These are phyloP conservation scores for Tardiomyces digboiensis DNA, from an alignment of 1,139 yeast species.

Conservation along the genomic window DNA sequence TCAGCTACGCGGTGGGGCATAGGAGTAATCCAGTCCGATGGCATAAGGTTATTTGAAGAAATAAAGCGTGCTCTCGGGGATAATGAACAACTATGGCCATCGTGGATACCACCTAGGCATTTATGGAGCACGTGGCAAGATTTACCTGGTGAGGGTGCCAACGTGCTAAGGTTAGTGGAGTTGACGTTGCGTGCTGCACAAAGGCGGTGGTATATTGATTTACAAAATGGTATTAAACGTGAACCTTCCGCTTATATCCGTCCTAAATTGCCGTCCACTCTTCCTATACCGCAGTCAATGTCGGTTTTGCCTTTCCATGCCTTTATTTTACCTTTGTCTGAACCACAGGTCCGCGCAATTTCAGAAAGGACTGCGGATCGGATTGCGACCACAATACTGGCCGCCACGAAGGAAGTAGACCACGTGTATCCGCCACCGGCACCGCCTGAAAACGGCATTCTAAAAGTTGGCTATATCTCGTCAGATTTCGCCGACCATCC, in stretches of 20 bases:
- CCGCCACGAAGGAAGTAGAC: conserved; percentile 22
- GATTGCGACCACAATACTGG: conserved; percentile 18
- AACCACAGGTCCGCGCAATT: conserved; percentile 19
- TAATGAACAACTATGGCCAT: not conserved
- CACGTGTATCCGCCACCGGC: conserved; percentile 25
- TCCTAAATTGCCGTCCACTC: conserved; percentile 20
- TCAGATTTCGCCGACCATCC: conserved; percentile 28
- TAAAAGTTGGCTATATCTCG: conserved; percentile 26
- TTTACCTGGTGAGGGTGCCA: conserved; percentile 20
- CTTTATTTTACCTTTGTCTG: conserved; percentile 23
- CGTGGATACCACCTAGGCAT: conserved; percentile 1
- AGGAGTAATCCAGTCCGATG: conserved; percentile 11
- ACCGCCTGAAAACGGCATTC: conserved; percentile 15
- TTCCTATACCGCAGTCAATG: conserved; percentile 23
- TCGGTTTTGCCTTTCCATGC: conserved; percentile 28
- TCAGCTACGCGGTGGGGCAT: conserved; percentile 22
- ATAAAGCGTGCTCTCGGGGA: not conserved
- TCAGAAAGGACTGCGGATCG: conserved; percentile 23
- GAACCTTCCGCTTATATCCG: conserved; percentile 10
- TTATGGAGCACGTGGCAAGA: conserved; percentile 14
- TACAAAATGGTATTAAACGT: conserved; percentile 2
- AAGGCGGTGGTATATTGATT: conserved; percentile 23
- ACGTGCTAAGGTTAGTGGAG: conserved; percentile 19
- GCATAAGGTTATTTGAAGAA: not conserved
- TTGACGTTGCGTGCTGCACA: conserved; percentile 17